Evolutionary conservation across 176 grass and related monocot species (phyloP), one percentile per base, ranked within the genome.

Genomic region (Melocanna baccifera): DNA sequence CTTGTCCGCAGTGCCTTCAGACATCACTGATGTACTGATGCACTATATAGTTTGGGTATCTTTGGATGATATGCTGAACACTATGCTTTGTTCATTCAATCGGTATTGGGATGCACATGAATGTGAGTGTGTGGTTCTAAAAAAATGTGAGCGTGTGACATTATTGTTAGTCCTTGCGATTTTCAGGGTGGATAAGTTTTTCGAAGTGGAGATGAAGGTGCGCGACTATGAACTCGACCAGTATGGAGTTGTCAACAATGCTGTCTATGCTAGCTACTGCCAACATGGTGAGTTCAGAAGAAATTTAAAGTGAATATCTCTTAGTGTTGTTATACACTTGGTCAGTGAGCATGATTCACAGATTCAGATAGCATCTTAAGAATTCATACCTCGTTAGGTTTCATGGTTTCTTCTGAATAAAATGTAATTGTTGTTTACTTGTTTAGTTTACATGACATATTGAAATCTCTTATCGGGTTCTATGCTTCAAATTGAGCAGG

Each of bases 211-310:
- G 76, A 87, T 94, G 29, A 91, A 90, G 62, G 96, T 98, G 19
- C 91, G 93, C 4, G 93, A 98, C 58, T 94, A 98, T 66, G 96
- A 98, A 87, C 89, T 98, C 2, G 93, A 98, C 47, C 93, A 95
- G 76, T 94, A 84, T 30, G 91, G 93, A 64, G 96, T 98, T 88
- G 93, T 98, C 29, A 98, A 98, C 50, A 98, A 98, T 87, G 89
- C 96, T 5, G 42, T 94, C 15, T 98, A 98, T 83, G 91, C 89
- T 76, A 95, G 86, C 78, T 98, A 98, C 85, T 94, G 89, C 77
- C 96, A 98, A 58, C 93, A 95, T 83, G 96, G 96, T 98, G 58
- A 91, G 85, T 57, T 83, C 20, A 48, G 23, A 62, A 62, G 22
- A 26, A 3, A 69, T 3, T 39, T 7, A 19, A 41, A 64, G 0